phyloP scores from a whole-genome alignment of 116 monocot species.

The Thalassia testudinum region DNA sequence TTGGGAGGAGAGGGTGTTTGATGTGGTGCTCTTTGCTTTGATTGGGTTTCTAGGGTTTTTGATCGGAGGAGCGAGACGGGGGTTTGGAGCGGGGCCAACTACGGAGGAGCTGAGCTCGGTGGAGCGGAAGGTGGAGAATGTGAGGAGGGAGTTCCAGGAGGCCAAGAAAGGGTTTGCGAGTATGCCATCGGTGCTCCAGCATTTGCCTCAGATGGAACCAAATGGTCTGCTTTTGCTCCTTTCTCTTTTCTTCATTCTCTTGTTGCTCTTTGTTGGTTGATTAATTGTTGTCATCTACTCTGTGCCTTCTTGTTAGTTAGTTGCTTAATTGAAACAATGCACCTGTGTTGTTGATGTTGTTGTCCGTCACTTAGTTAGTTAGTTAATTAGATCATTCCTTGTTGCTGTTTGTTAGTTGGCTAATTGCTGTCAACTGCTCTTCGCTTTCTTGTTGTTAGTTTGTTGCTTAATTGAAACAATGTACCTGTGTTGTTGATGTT shows the following conservation, averaged over 20 bases:
- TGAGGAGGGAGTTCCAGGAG: constrained; percentile 55
- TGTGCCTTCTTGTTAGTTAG: background rate
- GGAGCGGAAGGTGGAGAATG: constrained; percentile 17
- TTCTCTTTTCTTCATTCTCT: background rate
- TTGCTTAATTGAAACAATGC: background rate
- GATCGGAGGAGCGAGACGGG: constrained; percentile 2
- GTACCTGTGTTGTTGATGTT: background rate
- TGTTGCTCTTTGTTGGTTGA: no score
- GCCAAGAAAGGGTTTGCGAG: constrained; percentile 56
- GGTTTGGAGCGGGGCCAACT: constrained; percentile 9
- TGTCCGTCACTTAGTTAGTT: no score
- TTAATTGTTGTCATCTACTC: no score
- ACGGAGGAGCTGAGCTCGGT: constrained; percentile 2
- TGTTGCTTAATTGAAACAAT: background rate
- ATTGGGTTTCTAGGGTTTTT: no score
- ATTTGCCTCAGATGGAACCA: constrained; percentile 80
- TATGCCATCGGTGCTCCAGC: constrained; percentile 42
- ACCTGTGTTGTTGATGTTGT: no score
- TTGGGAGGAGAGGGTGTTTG: no score
- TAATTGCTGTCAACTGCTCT: no score
- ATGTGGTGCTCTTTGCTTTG: no score
- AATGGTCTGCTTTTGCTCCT: constrained; percentile 28
- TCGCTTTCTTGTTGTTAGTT: no score
- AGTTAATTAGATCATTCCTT: no score
- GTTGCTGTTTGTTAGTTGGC: no score